Evolutionary conservation across 2,329 filamentous ascomycete genomes (phyloP).

Genomic region (Fusarium decemcellulare): DNA sequence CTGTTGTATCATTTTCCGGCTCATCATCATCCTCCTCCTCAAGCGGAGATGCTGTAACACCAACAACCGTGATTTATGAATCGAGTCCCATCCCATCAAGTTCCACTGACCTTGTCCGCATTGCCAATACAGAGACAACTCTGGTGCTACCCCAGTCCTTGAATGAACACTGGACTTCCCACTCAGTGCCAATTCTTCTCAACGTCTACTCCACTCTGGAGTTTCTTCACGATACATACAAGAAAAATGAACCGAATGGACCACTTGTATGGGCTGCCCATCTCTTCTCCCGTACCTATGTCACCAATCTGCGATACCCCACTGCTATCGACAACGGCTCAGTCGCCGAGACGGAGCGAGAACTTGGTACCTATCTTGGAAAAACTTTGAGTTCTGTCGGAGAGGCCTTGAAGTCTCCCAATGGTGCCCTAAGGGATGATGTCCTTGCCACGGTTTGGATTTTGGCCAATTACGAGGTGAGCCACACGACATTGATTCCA

Average conservation of each 20-base stretch:
- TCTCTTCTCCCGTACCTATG: slow-evolving; percentile 57
- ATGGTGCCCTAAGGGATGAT: slow-evolving; percentile 51
- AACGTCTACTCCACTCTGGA: slow-evolving; percentile 54
- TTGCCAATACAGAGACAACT: slow-evolving; percentile 11
- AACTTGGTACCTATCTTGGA: slow-evolving; percentile 54
- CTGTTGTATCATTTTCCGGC: slow-evolving; percentile 16
- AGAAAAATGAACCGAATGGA: slow-evolving; percentile 45
- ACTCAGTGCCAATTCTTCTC: slow-evolving; percentile 57
- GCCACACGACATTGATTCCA: not conserved
- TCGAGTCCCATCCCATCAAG: slow-evolving; percentile 15
- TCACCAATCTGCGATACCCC: slow-evolving; percentile 54
- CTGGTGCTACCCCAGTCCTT: slow-evolving; percentile 42
- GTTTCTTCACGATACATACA: slow-evolving; percentile 52
- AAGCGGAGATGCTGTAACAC: slow-evolving; percentile 22
- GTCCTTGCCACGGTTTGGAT: slow-evolving; percentile 58
- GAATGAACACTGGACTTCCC: slow-evolving; percentile 55
- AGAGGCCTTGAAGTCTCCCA: slow-evolving; percentile 51
- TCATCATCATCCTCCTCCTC: slow-evolving; percentile 26
- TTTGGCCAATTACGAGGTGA: slow-evolving; percentile 57
- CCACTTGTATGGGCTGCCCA: slow-evolving; percentile 57
- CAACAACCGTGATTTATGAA: slow-evolving; percentile 21
- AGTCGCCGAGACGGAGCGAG: slow-evolving; percentile 45
- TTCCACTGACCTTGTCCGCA: slow-evolving; percentile 24
- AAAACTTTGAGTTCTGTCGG: slow-evolving; percentile 56
- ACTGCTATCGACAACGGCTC: slow-evolving; percentile 48